Percentiles rank a stretch among this genome's conserved stretches.
Conservation (phyloP, 108 stramenopile species). For the Cyclostephanos invisitatus region DNA sequence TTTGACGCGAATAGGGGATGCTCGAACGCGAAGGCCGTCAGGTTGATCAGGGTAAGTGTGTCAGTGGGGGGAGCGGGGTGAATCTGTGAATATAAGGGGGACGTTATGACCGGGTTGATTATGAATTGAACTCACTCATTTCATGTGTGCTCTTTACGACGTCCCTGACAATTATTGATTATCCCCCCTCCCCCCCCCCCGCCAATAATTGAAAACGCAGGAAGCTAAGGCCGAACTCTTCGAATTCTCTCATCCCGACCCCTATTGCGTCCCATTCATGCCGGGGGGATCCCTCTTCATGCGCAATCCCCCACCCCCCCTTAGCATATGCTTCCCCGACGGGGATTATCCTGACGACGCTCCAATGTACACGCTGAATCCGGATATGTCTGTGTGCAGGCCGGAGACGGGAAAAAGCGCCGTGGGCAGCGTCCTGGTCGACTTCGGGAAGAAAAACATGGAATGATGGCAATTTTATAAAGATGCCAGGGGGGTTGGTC, state of each 20-base stretch:
- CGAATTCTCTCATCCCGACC: slow-evolving; percentile 86
- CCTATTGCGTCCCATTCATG: slow-evolving; percentile 92
- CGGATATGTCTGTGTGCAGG: slow-evolving; percentile 81
- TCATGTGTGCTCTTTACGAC: too few relatives aligned
- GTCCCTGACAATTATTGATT: too few relatives aligned
- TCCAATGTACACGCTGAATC: slow-evolving; percentile 78
- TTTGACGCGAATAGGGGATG: slow-evolving; percentile 83
- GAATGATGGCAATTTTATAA: slow-evolving; percentile 49
- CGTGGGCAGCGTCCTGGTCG: slow-evolving; percentile 82
- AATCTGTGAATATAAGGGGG: neutral
- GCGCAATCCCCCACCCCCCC: slow-evolving; percentile 94
- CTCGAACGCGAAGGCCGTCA: slow-evolving; percentile 61
- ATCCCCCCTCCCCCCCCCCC: too few relatives aligned
- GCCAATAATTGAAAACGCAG: too few relatives aligned
- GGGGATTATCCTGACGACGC: slow-evolving; percentile 85
- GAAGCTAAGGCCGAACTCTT: slow-evolving; percentile 81
- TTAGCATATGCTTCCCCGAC: slow-evolving; percentile 92
- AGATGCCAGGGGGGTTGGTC: neutral
- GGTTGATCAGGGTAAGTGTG: slow-evolving; percentile 75
- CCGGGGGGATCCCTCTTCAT: slow-evolving; percentile 97
- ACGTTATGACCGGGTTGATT: too few relatives aligned
- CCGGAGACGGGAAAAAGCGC: slow-evolving; percentile 79
- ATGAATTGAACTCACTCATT: too few relatives aligned
- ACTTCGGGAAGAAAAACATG: slow-evolving; percentile 93
- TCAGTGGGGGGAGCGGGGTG: neutral